Evolutionary conservation across 768 basidiomycete species (phyloP).

Genomic region (Paxillus ammoniavirescens): DNA sequence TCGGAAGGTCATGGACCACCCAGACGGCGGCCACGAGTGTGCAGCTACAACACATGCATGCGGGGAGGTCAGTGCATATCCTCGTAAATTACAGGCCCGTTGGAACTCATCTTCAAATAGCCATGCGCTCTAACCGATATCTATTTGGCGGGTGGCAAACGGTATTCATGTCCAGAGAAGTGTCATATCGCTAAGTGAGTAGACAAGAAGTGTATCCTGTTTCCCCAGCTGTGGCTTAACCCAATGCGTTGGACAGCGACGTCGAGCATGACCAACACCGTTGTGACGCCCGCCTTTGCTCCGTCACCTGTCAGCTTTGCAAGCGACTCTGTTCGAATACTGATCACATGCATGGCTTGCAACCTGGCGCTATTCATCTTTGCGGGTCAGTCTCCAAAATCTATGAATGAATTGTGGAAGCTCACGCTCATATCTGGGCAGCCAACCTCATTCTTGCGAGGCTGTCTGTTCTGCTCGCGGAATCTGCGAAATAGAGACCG

Average conservation of each 20-base stretch:
- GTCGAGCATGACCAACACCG: slow-evolving; percentile 41
- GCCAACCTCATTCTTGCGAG: slow-evolving; percentile 46
- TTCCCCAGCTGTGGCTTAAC: not conserved
- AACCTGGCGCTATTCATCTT: slow-evolving; percentile 39
- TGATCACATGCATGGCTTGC: slow-evolving; percentile 50
- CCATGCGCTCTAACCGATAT: slow-evolving; percentile 36
- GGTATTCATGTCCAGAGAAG: slow-evolving; percentile 36
- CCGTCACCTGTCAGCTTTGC: slow-evolving; percentile 48
- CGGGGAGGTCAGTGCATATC: slow-evolving; percentile 38
- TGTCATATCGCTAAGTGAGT: slow-evolving; percentile 41
- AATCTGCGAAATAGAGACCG: slow-evolving; percentile 52
- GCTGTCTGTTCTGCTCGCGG: slow-evolving; percentile 37
- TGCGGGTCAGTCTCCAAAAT: slow-evolving; percentile 41
- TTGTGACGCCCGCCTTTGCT: slow-evolving; percentile 49
- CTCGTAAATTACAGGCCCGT: not conserved
- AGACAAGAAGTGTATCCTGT: not conserved
- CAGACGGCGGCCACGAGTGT: slow-evolving; percentile 46
- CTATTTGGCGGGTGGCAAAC: slow-evolving; percentile 17
- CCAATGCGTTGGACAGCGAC: slow-evolving; percentile 31
- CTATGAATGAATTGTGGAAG: no score
- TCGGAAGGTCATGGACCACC: slow-evolving; percentile 40
- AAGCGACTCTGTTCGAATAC: slow-evolving; percentile 42
- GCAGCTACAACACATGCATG: slow-evolving; percentile 48
- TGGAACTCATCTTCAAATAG: slow-evolving; percentile 19
- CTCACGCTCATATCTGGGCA: slow-evolving; percentile 9